Evolutionary conservation across 2,329 filamentous ascomycete species (phyloP).

Genomic region (Cryphonectria parasitica): DNA sequence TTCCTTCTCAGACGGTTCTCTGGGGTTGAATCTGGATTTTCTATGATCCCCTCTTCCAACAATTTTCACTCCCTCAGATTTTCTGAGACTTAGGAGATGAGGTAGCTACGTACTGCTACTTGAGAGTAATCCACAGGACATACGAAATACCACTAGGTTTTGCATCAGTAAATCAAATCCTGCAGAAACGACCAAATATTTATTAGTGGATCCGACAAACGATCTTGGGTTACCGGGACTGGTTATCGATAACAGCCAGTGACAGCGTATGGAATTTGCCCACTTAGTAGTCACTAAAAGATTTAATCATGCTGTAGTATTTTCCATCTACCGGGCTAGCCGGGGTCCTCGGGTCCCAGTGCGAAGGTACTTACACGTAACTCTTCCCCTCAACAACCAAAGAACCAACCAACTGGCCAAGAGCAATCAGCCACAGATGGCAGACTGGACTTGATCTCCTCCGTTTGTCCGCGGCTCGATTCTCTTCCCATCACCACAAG

Average conservation of each 20-base stretch:
- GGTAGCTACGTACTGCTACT: not conserved
- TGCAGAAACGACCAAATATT: not conserved
- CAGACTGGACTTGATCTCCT: not conserved
- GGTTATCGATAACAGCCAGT: constrained; percentile 1
- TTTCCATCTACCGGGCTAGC: not conserved
- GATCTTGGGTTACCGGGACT: not conserved
- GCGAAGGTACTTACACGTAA: not conserved
- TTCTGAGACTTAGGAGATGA: not conserved
- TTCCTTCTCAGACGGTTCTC: not conserved
- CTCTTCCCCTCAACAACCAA: not conserved
- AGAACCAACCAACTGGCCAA: not conserved
- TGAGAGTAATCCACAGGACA: not conserved
- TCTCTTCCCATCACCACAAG: not conserved
- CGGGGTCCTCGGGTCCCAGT: constrained; percentile 8
- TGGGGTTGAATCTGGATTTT: not conserved
- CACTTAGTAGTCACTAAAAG: not conserved
- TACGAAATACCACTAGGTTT: not conserved
- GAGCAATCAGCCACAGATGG: not conserved
- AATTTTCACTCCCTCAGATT: too few relatives aligned
- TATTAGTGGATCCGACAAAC: not conserved
- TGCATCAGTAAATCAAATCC: not conserved
- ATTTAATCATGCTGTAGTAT: not conserved
- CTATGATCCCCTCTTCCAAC: too few relatives aligned
- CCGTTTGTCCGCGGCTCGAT: not conserved
- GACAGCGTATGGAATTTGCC: not conserved